Conservation (phyloP, 176 grass and related monocot genomes). For the Zea mays region DNA sequence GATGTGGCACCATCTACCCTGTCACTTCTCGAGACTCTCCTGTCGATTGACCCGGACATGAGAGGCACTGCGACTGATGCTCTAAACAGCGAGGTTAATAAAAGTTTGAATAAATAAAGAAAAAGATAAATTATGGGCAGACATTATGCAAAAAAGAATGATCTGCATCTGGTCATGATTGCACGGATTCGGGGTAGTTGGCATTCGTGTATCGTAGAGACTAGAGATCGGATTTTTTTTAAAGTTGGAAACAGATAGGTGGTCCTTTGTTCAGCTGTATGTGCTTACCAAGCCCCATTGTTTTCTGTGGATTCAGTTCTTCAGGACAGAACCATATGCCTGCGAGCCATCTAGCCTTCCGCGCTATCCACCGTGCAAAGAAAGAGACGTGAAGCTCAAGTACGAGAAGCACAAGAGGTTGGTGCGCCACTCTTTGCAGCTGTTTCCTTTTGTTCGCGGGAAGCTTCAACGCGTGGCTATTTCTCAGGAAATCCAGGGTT, state of each 20-base stretch:
- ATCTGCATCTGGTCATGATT: not conserved
- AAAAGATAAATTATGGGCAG: not conserved
- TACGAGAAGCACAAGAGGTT: slow-evolving; percentile 74
- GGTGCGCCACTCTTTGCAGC: not conserved
- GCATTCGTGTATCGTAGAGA: not conserved
- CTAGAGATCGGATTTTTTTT: not conserved
- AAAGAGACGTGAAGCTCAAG: slow-evolving; percentile 75
- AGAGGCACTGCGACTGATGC: slow-evolving; percentile 86
- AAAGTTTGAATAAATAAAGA: not conserved
- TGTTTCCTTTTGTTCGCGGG: not conserved
- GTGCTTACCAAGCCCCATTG: slow-evolving; percentile 32
- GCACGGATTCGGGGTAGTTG: not conserved
- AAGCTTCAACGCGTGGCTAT: slow-evolving; percentile 22
- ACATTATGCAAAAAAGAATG: not conserved
- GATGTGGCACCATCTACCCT: slow-evolving; percentile 58
- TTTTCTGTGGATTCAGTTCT: slow-evolving; percentile 69
- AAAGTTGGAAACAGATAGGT: not conserved
- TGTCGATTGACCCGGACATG: slow-evolving; percentile 74
- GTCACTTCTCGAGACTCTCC: slow-evolving; percentile 77
- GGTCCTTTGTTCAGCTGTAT: slow-evolving; percentile 17
- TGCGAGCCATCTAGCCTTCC: slow-evolving; percentile 90
- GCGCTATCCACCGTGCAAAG: slow-evolving; percentile 83
- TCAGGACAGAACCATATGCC: slow-evolving; percentile 86
- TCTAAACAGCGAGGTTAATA: slow-evolving; percentile 83
- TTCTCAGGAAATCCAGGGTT: slow-evolving; percentile 62